These are phyloP conservation scores for Emmonsiellopsis sp. DNA, from an alignment of 2,329 filamentous ascomycete species.

Conservation along the genomic window DNA sequence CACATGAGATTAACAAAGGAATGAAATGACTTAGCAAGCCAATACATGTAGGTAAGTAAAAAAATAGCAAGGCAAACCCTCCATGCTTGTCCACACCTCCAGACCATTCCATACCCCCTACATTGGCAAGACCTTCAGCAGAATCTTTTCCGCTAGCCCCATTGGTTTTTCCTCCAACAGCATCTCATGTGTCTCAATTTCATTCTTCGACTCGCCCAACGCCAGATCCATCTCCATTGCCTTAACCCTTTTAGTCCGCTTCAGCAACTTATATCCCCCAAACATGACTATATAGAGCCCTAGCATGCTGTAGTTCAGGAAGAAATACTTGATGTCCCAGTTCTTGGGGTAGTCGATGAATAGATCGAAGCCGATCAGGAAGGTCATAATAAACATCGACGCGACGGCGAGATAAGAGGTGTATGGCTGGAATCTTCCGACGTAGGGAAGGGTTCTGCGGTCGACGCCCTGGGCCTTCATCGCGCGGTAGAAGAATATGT, in stretches of 20 bases:
- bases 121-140: too few relatives aligned
- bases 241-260: slow-evolving; percentile 46
- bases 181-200: too few relatives aligned
- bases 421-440: slow-evolving; percentile 60
- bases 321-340: slow-evolving; percentile 36
- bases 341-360: slow-evolving; percentile 26
- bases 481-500: slow-evolving; percentile 62
- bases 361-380: slow-evolving; percentile 47
- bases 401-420: slow-evolving; percentile 57
- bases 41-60: too few relatives aligned
- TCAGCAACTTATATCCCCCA: slow-evolving; percentile 54
- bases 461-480: slow-evolving; percentile 59
- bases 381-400: slow-evolving; percentile 37
- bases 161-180: too few relatives aligned
- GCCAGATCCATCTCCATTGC: slow-evolving; percentile 50
- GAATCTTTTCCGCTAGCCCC: too few relatives aligned
- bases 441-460: slow-evolving; percentile 60
- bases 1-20: too few relatives aligned
- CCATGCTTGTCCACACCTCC: too few relatives aligned
- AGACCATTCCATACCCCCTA: too few relatives aligned
- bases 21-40: too few relatives aligned
- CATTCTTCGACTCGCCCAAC: slow-evolving; percentile 29
- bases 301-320: slow-evolving; percentile 49
- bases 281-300: slow-evolving; percentile 47
- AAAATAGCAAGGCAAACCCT: too few relatives aligned